These are phyloP conservation scores for Dacryopinax primogenitus DNA, from an alignment of 768 basidiomycete species.

Conservation along the genomic window DNA sequence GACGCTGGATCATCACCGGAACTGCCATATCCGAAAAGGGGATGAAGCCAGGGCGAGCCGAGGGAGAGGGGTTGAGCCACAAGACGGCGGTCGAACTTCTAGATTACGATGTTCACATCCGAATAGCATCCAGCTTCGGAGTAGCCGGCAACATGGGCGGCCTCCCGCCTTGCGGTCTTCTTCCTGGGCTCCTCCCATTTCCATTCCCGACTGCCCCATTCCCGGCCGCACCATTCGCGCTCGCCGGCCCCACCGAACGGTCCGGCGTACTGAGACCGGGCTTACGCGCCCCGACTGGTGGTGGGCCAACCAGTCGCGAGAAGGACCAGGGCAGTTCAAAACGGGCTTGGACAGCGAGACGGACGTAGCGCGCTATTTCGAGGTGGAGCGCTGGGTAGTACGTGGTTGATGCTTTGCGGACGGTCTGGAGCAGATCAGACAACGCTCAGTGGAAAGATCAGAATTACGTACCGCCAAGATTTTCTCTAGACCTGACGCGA, in stretches of 20 bases:
- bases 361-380: constrained; percentile 79
- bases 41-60: too few relatives aligned
- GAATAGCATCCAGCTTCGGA: neutral
- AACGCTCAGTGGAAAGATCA: constrained; percentile 9
- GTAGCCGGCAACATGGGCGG: neutral
- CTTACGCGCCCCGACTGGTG: constrained; percentile 52
- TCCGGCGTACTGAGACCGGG: neutral
- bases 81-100: too few relatives aligned
- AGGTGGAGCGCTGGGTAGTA: constrained; percentile 94
- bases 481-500: constrained; percentile 82
- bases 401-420: constrained; percentile 84
- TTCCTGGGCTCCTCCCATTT: neutral
- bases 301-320: constrained; percentile 63
- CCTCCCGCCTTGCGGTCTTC: neutral
- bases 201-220: neutral
- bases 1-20: too few relatives aligned
- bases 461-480: constrained; percentile 61
- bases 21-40: too few relatives aligned
- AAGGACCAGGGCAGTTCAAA: constrained; percentile 74
- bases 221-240: too few relatives aligned
- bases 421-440: constrained; percentile 43
- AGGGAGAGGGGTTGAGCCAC: too few relatives aligned
- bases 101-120: too few relatives aligned
- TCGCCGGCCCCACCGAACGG: too few relatives aligned
- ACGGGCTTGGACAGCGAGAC: constrained; percentile 47